Base-by-base conservation (phyloP, 139 green algal genomes). In the Closterium sp. region DNA sequence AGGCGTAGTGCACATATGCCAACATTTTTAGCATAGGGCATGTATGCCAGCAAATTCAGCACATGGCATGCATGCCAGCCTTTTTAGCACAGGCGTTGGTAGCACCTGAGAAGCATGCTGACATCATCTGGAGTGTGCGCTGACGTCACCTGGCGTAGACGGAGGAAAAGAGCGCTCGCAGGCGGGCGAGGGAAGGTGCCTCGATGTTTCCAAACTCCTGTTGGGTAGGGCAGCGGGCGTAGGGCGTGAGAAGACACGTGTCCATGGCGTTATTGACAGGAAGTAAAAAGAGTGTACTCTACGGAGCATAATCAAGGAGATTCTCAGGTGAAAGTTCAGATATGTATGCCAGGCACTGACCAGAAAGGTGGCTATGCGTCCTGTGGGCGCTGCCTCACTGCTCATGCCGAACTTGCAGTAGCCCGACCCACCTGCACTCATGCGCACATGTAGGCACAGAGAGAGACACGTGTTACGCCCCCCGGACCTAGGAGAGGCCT, bases 141-240 rank as follows among this genome's bases (percentile, higher is more conserved):
- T 76, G 55, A 87, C 28, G 31, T 87, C 84, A 87, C 84, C 84
- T 87, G 84, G 30, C 31, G 25, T 34, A 87, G 31, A 87, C 25
- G 10, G 84, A 33, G 31, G 84, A 87, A 4, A 34, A 87, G 84
- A 87, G 84, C 19, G 30, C 31, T 33, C 31, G 30, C 9, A 87
- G 84, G 84, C 84, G 84, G 30, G 84, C 31, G 10, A 87, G 84
- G 31, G 84, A 34, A 33, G 84, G 84, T 33, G 31, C 31, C 84
- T 87, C 84, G 31, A 87, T 87, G 84, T 87, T 87, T 33, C 84
- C 84, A 87, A 87, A 87, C 31, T 87, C 84, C 84, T 87, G 84
- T 16, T 76, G 16, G 4, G 55, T 16, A 19, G 5, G 55, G 55
- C 55, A 76, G 55, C 55, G n/a, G n/a, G n/a, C n/a, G n/a, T n/a